phyloP scores from a whole-genome alignment of 495 filamentous ascomycete genomes.

The Ascodesmis nigricans region DNA sequence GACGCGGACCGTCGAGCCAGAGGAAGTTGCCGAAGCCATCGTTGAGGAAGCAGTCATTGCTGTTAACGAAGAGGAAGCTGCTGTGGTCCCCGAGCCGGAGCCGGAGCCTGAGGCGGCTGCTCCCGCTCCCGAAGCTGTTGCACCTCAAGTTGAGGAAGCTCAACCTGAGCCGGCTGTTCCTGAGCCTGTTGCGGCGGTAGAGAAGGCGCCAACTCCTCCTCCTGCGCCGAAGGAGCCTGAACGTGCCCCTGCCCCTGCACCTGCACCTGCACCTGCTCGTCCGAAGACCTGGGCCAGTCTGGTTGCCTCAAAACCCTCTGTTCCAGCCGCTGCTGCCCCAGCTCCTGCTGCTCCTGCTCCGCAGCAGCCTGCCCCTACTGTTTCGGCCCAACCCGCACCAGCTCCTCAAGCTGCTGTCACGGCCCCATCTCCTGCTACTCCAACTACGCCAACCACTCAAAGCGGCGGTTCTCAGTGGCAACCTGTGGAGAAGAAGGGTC shows the following conservation, averaged over 20 bases:
- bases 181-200: conserved; percentile 20
- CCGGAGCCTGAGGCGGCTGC: conserved; percentile 32
- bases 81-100: conserved; percentile 13
- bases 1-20: conserved; percentile 14
- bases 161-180: conserved; percentile 9
- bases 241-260: conserved; percentile 21
- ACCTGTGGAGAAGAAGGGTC: conserved; percentile 16
- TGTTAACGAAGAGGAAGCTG: conserved; percentile 20
- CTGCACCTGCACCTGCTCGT: conserved; percentile 28
- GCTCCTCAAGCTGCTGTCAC: conserved; percentile 5
- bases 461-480: conserved; percentile 14
- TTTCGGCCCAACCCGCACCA: conserved; percentile 14
- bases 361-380: conserved; percentile 22
- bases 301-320: conserved; percentile 28
- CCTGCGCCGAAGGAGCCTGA: conserved; percentile 31
- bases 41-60: conserved; percentile 17
- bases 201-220: conserved; percentile 36
- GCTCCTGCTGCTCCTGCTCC: conserved; percentile 27
- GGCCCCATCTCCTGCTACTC: neutral
- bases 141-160: conserved; percentile 24
- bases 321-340: conserved; percentile 25
- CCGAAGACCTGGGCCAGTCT: conserved; percentile 87
- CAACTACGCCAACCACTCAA: conserved; percentile 11
- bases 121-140: conserved; percentile 24
- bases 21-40: conserved; percentile 20